phyloP scores from a whole-genome alignment of 2,329 filamentous ascomycete species.

The Monilinia aucupariae region DNA sequence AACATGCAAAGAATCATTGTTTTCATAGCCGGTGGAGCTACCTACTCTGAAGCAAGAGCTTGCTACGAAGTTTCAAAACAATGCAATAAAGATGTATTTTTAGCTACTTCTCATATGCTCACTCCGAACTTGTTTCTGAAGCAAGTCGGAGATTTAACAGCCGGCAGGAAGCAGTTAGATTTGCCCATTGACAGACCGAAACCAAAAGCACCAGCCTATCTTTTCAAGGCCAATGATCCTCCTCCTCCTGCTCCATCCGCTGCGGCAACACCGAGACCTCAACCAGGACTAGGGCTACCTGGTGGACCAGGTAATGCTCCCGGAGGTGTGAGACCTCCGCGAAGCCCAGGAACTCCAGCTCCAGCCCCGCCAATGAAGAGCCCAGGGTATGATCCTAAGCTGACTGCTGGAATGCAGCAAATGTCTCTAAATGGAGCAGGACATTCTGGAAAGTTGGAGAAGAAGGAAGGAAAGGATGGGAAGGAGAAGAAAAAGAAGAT shows the following conservation, averaged over 20 bases:
- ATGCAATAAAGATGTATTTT: conserved; percentile 74
- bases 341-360: conserved; percentile 10
- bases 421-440: conserved; percentile 13
- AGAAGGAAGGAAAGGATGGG: conserved; percentile 41
- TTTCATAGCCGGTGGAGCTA: conserved; percentile 92
- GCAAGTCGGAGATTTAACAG: conserved; percentile 74
- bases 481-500: conserved; percentile 52
- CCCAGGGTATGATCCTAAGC: neutral
- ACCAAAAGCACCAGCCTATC: conserved; percentile 75
- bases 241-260: conserved; percentile 43
- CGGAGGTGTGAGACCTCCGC: neutral
- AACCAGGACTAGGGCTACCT: conserved; percentile 5
- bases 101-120: conserved; percentile 88
- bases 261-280: conserved; percentile 18
- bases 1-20: conserved; percentile 87
- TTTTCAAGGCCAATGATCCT: conserved; percentile 68
- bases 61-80: conserved; percentile 81
- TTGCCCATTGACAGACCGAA: conserved; percentile 76
- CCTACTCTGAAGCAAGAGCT: conserved; percentile 79
- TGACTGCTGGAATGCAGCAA: conserved; percentile 7
- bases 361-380: conserved; percentile 8
- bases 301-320: neutral
- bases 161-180: conserved; percentile 68
- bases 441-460: conserved; percentile 40
- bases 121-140: conserved; percentile 77